Percentiles rank a stretch among this genome's conserved stretches.
phyloP scores from a whole-genome alignment of 2,329 filamentous ascomycete genomes.

The Trichoderma koningiopsis region DNA sequence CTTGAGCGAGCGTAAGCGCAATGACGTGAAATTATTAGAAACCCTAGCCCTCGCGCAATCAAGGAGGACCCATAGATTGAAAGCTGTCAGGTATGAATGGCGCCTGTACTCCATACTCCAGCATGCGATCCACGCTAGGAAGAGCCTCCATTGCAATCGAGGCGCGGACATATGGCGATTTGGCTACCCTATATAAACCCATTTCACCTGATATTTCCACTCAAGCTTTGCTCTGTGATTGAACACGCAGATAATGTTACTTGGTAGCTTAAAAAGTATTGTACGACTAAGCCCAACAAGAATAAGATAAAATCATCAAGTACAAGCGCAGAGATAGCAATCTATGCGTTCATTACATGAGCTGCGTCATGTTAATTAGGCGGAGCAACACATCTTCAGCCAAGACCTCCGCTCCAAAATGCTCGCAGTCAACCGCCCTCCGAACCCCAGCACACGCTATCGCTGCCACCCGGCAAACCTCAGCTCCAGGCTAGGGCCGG shows the following conservation, averaged over 20 bases:
- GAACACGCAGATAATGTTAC: not conserved
- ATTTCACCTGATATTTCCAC: not conserved
- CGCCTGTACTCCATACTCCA: not conserved
- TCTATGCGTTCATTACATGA: not conserved
- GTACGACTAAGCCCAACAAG: not conserved
- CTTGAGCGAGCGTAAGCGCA: not conserved
- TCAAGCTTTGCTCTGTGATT: not conserved
- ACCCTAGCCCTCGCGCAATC: not conserved
- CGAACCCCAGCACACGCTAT: conserved; percentile 10
- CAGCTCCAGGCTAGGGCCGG: conserved; percentile 18
- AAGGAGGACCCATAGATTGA: not conserved
- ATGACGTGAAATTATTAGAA: conserved; percentile 2
- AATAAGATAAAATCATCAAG: too few relatives aligned
- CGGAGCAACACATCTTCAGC: not conserved
- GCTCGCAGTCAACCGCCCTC: not conserved
- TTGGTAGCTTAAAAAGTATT: not conserved
- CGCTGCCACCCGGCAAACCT: conserved; percentile 7
- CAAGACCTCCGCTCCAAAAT: not conserved
- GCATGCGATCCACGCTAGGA: not conserved
- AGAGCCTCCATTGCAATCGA: not conserved
- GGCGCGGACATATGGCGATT: not conserved
- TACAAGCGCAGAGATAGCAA: too few relatives aligned
- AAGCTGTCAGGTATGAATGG: not conserved
- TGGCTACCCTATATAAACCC: not conserved
- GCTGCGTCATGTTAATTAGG: not conserved